Evolutionary conservation across 1,284 basidiomycete species (phyloP).

Genomic region (Ganoderma resinaceum): DNA sequence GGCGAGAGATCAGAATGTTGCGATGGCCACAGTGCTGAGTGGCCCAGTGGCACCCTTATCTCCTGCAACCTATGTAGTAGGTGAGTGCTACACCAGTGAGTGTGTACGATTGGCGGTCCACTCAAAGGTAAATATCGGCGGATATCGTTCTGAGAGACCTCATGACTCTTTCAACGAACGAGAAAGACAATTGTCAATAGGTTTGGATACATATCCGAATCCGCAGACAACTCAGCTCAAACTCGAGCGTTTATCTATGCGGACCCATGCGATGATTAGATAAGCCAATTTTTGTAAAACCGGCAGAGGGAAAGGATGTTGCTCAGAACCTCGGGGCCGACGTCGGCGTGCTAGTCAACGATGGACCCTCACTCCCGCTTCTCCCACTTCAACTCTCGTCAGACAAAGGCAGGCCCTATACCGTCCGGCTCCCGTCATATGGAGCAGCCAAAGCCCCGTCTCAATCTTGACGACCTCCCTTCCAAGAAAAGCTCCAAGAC

Average conservation of each 20-base stretch:
- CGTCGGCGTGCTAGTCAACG: conserved; percentile 13
- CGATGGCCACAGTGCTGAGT: too few species aligned
- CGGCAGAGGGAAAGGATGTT: not conserved
- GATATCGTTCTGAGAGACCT: too few species aligned
- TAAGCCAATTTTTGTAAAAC: conserved; percentile 35
- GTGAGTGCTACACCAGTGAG: not conserved
- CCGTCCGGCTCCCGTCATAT: conserved; percentile 51
- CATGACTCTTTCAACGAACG: too few species aligned
- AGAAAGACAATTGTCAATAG: too few species aligned
- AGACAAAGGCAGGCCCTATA: conserved; percentile 69
- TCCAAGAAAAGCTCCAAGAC: conserved; percentile 45
- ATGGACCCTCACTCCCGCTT: conserved; percentile 81
- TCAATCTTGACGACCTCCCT: conserved; percentile 48
- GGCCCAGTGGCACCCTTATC: not conserved
- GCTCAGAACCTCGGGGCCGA: conserved; percentile 11
- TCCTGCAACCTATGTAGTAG: not conserved
- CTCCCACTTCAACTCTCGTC: conserved; percentile 75
- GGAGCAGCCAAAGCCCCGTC: conserved; percentile 49
- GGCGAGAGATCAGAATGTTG: not conserved
- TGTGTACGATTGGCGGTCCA: not conserved
- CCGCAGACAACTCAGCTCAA: too few species aligned
- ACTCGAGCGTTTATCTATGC: conserved; percentile 6
- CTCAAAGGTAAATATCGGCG: too few species aligned
- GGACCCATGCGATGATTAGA: conserved; percentile 26
- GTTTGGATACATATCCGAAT: too few species aligned